phyloP scores from a whole-genome alignment of 768 basidiomycete species.

The Lentinula guzmanii region DNA sequence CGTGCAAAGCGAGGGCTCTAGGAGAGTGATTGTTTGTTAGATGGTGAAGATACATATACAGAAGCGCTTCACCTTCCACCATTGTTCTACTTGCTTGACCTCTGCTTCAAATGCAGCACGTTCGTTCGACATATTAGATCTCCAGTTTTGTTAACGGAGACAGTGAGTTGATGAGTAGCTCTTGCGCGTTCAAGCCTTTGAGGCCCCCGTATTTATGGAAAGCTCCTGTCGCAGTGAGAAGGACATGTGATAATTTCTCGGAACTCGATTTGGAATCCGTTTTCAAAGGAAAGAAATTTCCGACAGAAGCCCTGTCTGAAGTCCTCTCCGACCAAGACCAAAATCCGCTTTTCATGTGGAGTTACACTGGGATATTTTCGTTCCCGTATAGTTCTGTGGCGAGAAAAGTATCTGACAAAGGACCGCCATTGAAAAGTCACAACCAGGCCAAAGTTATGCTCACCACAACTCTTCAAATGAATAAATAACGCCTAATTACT shows the following conservation, averaged over 20 bases:
- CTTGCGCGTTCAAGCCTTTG: slow-evolving; percentile 1
- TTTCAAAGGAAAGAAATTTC: neutral
- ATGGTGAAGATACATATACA: neutral
- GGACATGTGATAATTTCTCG: slow-evolving; percentile 40
- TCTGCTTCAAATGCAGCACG: slow-evolving; percentile 70
- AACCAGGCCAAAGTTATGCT: neutral
- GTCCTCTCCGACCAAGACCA: neutral
- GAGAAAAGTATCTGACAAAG: neutral
- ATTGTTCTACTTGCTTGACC: slow-evolving; percentile 79
- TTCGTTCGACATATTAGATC: slow-evolving; percentile 54
- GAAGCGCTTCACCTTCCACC: slow-evolving; percentile 72
- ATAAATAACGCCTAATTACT: slow-evolving; percentile 5
- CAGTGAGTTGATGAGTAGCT: slow-evolving; percentile 11
- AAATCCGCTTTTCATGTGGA: slow-evolving; percentile 1
- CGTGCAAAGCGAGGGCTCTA: slow-evolving; percentile 84
- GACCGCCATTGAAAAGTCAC: neutral
- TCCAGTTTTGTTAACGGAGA: slow-evolving; percentile 10
- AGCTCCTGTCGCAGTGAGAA: slow-evolving; percentile 18
- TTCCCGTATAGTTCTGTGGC: neutral
- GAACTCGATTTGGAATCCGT: neutral
- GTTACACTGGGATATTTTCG: neutral
- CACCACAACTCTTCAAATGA: neutral
- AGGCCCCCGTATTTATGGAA: slow-evolving; percentile 14
- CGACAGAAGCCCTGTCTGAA: neutral
- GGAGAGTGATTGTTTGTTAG: slow-evolving; percentile 6